A percentile compares a stretch with the other conserved stretches of the same genome.
Conservation (phyloP, 1,284 basidiomycete species). For the Trichosporon faecale region DNA sequence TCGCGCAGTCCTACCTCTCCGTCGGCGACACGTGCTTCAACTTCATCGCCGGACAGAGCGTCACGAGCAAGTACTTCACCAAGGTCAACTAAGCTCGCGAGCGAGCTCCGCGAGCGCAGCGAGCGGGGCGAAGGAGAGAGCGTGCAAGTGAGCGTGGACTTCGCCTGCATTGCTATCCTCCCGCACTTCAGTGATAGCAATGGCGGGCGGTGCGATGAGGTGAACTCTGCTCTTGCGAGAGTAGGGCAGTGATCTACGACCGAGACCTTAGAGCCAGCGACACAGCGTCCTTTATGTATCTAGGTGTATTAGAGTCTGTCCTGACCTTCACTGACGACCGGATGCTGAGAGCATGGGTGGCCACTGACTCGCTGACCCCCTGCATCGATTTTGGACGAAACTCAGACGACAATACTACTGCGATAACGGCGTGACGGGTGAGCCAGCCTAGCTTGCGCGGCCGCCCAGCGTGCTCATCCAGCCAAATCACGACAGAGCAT, state of each 20-base stretch:
- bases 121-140: background rate
- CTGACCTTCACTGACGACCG: background rate
- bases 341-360: too few species aligned
- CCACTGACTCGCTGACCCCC: too few species aligned
- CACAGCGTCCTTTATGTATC: background rate
- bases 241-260: background rate
- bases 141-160: background rate
- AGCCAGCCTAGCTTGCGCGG: background rate
- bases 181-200: too few species aligned
- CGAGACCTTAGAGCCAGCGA: background rate
- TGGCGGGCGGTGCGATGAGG: too few species aligned
- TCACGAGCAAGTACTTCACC: constrained; percentile 72
- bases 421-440: background rate
- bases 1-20: constrained; percentile 77
- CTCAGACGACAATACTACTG: background rate
- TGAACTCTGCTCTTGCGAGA: too few species aligned
- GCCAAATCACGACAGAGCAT: background rate
- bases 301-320: background rate
- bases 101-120: background rate
- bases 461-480: too few species aligned
- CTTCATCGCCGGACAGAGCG: constrained; percentile 70
- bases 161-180: too few species aligned
- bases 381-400: background rate
- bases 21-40: constrained; percentile 87
- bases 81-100: constrained; percentile 18